A percentile compares a stretch with the other conserved stretches of the same genome.
Conservation (phyloP, 768 basidiomycete genomes). For the Kwoniella dendrophila region DNA sequence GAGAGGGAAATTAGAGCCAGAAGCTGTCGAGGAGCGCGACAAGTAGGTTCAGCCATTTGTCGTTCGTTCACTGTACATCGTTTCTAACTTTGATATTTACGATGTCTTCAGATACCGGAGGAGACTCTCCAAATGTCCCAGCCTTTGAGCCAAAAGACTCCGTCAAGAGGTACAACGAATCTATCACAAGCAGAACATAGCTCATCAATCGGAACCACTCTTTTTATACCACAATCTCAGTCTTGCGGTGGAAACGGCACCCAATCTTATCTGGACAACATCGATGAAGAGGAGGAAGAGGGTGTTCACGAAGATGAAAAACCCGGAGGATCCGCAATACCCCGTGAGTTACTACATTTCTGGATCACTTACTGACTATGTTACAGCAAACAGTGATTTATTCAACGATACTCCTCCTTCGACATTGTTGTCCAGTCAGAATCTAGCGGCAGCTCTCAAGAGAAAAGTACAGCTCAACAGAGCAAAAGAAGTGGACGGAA, state of each 20-base stretch:
- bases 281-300: neutral
- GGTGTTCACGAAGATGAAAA: too few species aligned
- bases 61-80: neutral
- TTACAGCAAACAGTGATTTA: neutral
- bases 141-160: neutral
- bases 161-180: neutral
- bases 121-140: slow-evolving; percentile 14
- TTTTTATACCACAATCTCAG: neutral
- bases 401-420: neutral
- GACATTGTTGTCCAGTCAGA: neutral
- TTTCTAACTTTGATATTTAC: neutral
- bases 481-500: neutral
- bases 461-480: neutral
- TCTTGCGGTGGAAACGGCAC: neutral
- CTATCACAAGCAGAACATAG: neutral
- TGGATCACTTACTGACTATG: neutral
- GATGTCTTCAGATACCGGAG: slow-evolving; percentile 2
- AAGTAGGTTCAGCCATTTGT: neutral
- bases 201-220: neutral
- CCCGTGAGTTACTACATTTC: too few species aligned
- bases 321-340: too few species aligned
- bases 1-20: neutral
- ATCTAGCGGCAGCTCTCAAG: neutral
- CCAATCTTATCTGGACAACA: neutral
- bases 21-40: neutral